Evolutionary conservation across 768 basidiomycete genomes (phyloP).

Genomic region (Lepiota brunneoincarnata): DNA sequence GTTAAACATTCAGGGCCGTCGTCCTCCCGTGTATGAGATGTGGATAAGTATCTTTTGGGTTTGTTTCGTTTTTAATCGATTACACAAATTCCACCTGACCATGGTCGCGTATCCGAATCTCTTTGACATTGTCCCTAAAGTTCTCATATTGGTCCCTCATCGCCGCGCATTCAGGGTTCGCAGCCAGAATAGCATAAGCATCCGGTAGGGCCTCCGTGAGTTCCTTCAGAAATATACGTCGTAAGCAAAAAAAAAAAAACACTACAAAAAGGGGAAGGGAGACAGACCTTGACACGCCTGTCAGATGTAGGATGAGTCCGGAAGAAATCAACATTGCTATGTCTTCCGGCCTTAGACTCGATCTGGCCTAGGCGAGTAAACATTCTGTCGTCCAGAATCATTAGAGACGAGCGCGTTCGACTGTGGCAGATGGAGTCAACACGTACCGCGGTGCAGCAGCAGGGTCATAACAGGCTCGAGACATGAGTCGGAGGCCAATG

Average conservation of each 20-base stretch:
- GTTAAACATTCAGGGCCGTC: conserved; percentile 1
- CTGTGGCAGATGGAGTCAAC: background rate
- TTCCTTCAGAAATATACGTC: conserved; percentile 28
- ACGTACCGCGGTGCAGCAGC: conserved; percentile 67
- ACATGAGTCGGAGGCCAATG: conserved; percentile 78
- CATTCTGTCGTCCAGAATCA: conserved; percentile 44
- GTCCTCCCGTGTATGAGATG: too few relatives aligned
- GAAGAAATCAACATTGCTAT: conserved; percentile 51
- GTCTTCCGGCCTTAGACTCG: conserved; percentile 40
- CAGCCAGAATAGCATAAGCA: conserved; percentile 50
- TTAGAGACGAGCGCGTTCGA: background rate
- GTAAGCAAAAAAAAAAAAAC: background rate
- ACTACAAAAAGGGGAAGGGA: background rate
- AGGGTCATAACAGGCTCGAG: conserved; percentile 87
- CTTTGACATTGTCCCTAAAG: conserved; percentile 22
- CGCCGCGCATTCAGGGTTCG: conserved; percentile 53
- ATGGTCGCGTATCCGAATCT: background rate
- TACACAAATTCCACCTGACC: background rate
- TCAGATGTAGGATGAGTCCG: conserved; percentile 78
- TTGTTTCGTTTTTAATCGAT: background rate
- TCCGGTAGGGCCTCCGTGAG: conserved; percentile 56
- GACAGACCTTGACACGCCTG: conserved; percentile 66
- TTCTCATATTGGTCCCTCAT: conserved; percentile 34
- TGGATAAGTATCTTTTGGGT: too few relatives aligned
- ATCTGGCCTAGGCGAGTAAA: conserved; percentile 63